These are phyloP conservation scores for Neurospora tetrasperma DNA, from an alignment of 495 filamentous ascomycete species.

Conservation along the genomic window DNA sequence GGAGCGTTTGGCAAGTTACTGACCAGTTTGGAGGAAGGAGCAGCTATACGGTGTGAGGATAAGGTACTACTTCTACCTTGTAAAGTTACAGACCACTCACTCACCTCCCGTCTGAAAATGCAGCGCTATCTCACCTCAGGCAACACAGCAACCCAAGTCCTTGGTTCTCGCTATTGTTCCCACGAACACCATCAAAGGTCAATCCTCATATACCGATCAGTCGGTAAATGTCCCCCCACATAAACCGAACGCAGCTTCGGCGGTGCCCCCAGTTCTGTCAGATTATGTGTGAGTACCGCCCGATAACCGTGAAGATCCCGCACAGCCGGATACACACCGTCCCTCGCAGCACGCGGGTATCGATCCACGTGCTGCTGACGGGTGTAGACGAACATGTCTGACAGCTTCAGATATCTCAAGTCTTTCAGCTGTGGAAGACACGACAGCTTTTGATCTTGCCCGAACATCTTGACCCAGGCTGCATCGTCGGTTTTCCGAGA, in stretches of 20 bases:
- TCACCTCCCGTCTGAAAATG: no score
- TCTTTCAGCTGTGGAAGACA: neutral
- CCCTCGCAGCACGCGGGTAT: neutral
- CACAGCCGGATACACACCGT: neutral
- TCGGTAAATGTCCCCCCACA: neutral
- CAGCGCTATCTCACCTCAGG: no score
- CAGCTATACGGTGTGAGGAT: no score
- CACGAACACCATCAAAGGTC: neutral
- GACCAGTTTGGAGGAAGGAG: neutral
- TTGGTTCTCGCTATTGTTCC: neutral
- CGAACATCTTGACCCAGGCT: neutral
- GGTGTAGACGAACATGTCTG: neutral
- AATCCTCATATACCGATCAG: neutral
- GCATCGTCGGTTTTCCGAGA: neutral
- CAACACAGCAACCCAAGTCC: no score
- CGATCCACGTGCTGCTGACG: neutral
- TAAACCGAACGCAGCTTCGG: neutral
- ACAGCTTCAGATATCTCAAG: neutral
- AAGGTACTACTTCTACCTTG: no score
- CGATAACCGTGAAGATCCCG: neutral
- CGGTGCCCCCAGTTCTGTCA: neutral
- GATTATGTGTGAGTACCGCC: neutral
- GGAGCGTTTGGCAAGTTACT: neutral
- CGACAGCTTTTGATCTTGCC: neutral
- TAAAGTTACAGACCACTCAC: no score